Base-by-base conservation (phyloP, 495 filamentous ascomycete species). In the Pyrenula massariospora region DNA sequence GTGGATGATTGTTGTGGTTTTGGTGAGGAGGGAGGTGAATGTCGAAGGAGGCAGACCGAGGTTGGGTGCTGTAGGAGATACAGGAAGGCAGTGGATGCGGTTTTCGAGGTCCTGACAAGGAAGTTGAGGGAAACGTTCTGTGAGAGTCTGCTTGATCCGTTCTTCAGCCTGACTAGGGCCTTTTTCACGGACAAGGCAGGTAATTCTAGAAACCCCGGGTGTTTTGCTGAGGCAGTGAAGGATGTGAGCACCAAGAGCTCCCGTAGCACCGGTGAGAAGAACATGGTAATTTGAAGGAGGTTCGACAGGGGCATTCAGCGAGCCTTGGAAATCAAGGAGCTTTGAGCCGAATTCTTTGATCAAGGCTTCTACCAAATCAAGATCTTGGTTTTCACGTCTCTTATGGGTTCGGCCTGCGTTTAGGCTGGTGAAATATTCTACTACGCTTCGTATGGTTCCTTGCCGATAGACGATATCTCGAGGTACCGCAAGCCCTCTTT, bases 231-330 rank as follows among this genome's bases (percentile, higher is more conserved):
- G 60, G 19, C 70, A 65, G 20, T 72, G 60, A 3, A 85, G 72
- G 11, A 85, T 73, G 54, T 84, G 77, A 1, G 73, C 71, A 1
- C 83, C 84, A 1, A 86, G 69, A 2, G 79, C 73, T 15, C 84
- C 84, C 10, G 84, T 86, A 2, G 77, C 78, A 12, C 84, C 84
- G 0, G 83, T 85, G 11, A 87, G 66, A 25, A 58, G 12, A 12
- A 49, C 19, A 20, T 50, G 21, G 21, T 2, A 23, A 24, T 10
- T 12, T 24, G 53, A 19, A 5, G n/a, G 53, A 8, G 22, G 12
- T 54, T 42, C 15, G 25, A 20, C 22, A 20, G 3, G 8, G 15
- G 53, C 3, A 22, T 12, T 10, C 5, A 8, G 5, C 19, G 54
- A 11, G 11, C 10, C 54, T 3, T 59, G 56, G 25, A 72, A 73